Conservation (phyloP, 331 rosid species). For the Saraca asoca region DNA sequence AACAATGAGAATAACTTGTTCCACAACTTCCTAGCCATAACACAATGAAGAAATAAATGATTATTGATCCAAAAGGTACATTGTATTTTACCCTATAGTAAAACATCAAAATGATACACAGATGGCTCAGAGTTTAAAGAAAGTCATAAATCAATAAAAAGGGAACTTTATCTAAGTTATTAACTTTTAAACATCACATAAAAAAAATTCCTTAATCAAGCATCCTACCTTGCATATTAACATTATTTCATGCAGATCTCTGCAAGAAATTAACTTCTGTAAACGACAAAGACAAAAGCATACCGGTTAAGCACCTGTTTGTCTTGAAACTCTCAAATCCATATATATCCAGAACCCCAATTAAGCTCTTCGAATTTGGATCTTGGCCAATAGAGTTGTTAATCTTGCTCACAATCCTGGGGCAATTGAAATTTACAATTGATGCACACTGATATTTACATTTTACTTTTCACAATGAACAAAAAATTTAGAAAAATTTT, state of each 20-base stretch:
- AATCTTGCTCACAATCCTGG: constrained; percentile 86
- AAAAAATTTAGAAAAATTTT: neutral
- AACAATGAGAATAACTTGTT: too few relatives aligned
- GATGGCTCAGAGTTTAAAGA: neutral
- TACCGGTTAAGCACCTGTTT: constrained; percentile 83
- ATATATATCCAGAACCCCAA: constrained; percentile 92
- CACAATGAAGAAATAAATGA: too few relatives aligned
- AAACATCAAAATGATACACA: neutral
- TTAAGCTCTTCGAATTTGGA: constrained; percentile 63
- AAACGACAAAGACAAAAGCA: constrained; percentile 49
- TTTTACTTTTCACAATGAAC: neutral
- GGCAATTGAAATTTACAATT: constrained; percentile 22
- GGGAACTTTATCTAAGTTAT: neutral
- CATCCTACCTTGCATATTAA: constrained; percentile 27
- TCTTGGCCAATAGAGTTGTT: constrained; percentile 92
- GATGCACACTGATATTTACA: constrained; percentile 1
- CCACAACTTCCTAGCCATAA: too few relatives aligned
- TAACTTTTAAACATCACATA: constrained; percentile 23
- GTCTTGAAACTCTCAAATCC: constrained; percentile 99
- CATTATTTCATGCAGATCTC: constrained; percentile 27
- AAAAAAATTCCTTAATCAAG: constrained; percentile 21
- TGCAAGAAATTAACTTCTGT: constrained; percentile 36
- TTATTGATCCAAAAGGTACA: too few relatives aligned
- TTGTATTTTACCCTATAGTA: too few relatives aligned
- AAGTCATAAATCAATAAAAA: neutral